Conservation (phyloP, 139 green algal genomes). For the Volvox africanus region DNA sequence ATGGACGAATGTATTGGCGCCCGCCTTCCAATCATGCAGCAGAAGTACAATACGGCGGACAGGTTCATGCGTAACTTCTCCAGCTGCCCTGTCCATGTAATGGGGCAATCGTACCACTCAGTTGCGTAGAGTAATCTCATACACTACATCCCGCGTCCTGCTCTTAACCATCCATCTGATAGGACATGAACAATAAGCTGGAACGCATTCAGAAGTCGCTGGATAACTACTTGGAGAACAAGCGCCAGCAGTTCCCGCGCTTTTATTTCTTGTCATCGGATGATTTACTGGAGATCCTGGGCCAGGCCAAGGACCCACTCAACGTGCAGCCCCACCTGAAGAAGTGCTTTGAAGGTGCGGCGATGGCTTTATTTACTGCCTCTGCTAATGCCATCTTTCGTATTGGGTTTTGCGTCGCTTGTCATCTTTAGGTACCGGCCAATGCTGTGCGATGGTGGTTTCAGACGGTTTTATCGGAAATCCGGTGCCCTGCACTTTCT, state of each 20-base stretch:
- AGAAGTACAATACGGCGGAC: not conserved
- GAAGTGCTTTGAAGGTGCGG: slow-evolving; percentile 91
- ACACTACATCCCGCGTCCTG: too few relatives aligned
- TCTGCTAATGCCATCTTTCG: too few relatives aligned
- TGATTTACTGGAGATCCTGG: slow-evolving; percentile 92
- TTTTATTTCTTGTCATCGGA: slow-evolving; percentile 95
- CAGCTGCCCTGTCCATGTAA: not conserved
- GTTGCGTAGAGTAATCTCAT: too few relatives aligned
- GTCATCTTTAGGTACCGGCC: too few relatives aligned
- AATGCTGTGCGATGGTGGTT: too few relatives aligned
- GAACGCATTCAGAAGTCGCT: slow-evolving; percentile 92
- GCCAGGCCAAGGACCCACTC: slow-evolving; percentile 88
- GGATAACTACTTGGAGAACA: slow-evolving; percentile 92
- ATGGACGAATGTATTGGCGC: too few relatives aligned
- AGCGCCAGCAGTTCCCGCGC: slow-evolving; percentile 90
- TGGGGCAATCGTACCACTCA: not conserved
- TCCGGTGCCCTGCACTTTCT: too few relatives aligned
- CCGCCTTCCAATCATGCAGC: too few relatives aligned
- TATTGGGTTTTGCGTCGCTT: too few relatives aligned
- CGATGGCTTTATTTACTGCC: too few relatives aligned
- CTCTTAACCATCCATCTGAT: not conserved
- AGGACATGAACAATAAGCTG: slow-evolving; percentile 87
- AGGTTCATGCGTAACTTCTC: not conserved
- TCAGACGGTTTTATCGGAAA: too few relatives aligned
- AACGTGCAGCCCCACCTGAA: slow-evolving; percentile 91